Evolutionary conservation across 768 basidiomycete species (phyloP), one percentile per base, ranked within the genome.

Genomic region (Rhizopogon roseolus): DNA sequence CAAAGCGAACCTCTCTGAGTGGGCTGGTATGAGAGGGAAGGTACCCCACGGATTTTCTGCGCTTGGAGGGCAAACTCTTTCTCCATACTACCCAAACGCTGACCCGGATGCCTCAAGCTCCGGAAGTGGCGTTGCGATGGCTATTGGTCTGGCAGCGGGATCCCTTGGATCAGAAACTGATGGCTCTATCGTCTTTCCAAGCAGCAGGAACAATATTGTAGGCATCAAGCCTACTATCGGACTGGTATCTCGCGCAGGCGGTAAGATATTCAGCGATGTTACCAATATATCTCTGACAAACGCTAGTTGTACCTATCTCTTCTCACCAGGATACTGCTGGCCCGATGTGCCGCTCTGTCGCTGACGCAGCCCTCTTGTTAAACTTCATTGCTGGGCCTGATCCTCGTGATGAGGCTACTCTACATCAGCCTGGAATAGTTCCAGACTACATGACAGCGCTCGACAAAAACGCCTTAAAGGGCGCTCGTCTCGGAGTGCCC

Each of bases 361-460:
- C 77, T 2, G 84, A 85, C 52, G 81, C 81, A 0, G 81, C 82
- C 0, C 72, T 79, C 28, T 71, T 85, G 1, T 71, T 84, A 7
- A 71, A 74, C 11, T 60, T 76, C 37, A 83, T 85, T 29, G 76
- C 81, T 5, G 82, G 81, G 6, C 70, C 64, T 45, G 82, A 83
- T 52, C 70, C 73, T 0, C 74, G 78, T 13, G 82, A 84, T 57
- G 76, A 77, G 48, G 76, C 71, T 49, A 83, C 81, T 1, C 65
- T 77, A 4, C 68, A 69, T 5, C 81, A 82, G 57, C 85, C 85
- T 0, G 54, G 57, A 3, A 34, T 53, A 1, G 70, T 85, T 1
- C 85, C 85, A 0, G 75, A 85, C 60, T 87, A 75, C 59, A 80
- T 72, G 6, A 70, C 73, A 55, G 82, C 83, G 0, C 70, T 87